phyloP scores from a whole-genome alignment of 352 stramenopile genomes.

The Pythium coloratum region DNA sequence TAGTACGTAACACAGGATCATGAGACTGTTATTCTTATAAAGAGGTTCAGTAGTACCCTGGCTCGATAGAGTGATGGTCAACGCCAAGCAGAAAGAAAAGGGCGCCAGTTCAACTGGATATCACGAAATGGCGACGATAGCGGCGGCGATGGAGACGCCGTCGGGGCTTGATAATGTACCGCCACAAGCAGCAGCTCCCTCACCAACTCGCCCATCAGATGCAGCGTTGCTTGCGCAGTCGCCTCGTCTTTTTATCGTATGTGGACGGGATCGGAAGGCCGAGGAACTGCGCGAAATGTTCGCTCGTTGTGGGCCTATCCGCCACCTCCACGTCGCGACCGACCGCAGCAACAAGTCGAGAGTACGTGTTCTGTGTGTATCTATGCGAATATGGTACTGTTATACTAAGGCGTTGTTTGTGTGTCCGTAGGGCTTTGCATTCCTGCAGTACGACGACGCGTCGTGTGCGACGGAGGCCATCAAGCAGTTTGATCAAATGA shows the following conservation, averaged over 20 bases:
- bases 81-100: not conserved
- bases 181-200: not conserved
- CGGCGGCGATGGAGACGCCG: not conserved
- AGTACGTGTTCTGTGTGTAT: constrained; percentile 24
- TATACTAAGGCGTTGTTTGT: not conserved
- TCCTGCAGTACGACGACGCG: constrained; percentile 69
- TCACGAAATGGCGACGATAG: not conserved
- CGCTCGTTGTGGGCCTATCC: constrained; percentile 52
- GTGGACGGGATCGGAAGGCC: constrained; percentile 56
- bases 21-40: not conserved
- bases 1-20: not conserved
- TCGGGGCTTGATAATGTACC: not conserved
- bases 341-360: constrained; percentile 79
- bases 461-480: constrained; percentile 51
- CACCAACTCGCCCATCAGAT: not conserved
- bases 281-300: constrained; percentile 72
- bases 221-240: not conserved
- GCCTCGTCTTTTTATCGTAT: constrained; percentile 69
- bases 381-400: not conserved
- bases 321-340: constrained; percentile 66
- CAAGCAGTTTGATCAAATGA: constrained; percentile 58
- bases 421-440: constrained; percentile 59
- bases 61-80: constrained; percentile 12
- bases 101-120: constrained; percentile 6
- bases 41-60: not conserved